A percentile compares a stretch with the other conserved stretches of the same genome.
phyloP scores from a whole-genome alignment of 1,284 basidiomycete genomes.

The Naganishia sp. region DNA sequence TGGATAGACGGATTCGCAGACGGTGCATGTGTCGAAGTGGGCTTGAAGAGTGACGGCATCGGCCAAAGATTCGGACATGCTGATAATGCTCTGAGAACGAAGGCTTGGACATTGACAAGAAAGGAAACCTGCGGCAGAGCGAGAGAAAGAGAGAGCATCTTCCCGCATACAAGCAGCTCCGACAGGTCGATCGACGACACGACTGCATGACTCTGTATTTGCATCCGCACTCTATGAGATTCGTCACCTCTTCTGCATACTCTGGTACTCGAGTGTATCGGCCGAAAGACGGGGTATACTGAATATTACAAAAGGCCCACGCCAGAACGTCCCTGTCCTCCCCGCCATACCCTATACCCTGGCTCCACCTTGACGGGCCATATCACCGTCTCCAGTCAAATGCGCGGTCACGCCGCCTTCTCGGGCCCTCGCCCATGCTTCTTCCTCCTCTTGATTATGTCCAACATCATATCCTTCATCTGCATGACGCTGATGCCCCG shows the following conservation, averaged over 20 bases:
- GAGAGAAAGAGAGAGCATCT: no score
- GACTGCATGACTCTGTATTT: no score
- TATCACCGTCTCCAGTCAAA: constrained; percentile 39
- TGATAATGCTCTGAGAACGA: background rate
- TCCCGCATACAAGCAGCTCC: no score
- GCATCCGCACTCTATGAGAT: no score
- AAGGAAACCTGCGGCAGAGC: no score
- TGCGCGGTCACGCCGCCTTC: constrained; percentile 45
- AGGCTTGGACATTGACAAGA: no score
- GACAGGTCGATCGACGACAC: no score
- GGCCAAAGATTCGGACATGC: background rate
- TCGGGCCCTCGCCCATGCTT: constrained; percentile 46
- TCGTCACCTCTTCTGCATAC: background rate
- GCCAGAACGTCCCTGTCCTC: background rate
- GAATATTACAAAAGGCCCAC: background rate
- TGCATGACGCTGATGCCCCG: constrained; percentile 15
- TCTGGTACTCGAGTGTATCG: background rate
- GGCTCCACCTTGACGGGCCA: constrained; percentile 17
- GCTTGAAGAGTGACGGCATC: background rate
- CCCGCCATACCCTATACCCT: constrained; percentile 2
- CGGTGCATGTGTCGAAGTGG: constrained; percentile 11
- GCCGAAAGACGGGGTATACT: background rate
- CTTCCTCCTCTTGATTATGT: constrained; percentile 46
- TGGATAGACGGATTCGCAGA: constrained; percentile 25
- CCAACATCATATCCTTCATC: constrained; percentile 22